phyloP scores from a whole-genome alignment of 257 asterid species.

The Mentha longifolia region DNA sequence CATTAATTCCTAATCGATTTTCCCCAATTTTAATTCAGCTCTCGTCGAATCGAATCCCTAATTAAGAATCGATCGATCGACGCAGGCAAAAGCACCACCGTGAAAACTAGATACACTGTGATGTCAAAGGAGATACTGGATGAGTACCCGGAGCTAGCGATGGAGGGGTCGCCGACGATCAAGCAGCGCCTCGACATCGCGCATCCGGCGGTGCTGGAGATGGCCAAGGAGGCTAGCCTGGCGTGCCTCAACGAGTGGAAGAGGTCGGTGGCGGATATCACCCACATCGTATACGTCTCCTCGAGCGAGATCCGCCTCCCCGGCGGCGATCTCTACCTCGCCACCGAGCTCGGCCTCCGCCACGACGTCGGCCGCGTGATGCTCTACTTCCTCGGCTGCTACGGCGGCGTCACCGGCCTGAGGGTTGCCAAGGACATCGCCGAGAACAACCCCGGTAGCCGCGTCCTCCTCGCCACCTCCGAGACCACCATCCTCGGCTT shows the following conservation, averaged over 20 bases:
- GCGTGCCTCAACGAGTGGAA: constrained; percentile 79
- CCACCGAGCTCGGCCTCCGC: constrained; percentile 65
- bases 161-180: constrained; percentile 86
- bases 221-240: constrained; percentile 83
- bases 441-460: constrained; percentile 88
- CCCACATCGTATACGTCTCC: constrained; percentile 85
- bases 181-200: constrained; percentile 81
- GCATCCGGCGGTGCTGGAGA: constrained; percentile 74
- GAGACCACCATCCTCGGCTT: constrained; percentile 92
- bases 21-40: not conserved
- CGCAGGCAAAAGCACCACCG: constrained; percentile 91
- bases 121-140: constrained; percentile 78
- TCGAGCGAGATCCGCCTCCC: constrained; percentile 91
- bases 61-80: no score
- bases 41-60: not conserved
- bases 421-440: constrained; percentile 94
- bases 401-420: constrained; percentile 93
- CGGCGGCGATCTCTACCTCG: constrained; percentile 91
- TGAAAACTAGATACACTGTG: constrained; percentile 85
- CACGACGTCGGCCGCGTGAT: constrained; percentile 77
- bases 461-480: constrained; percentile 77
- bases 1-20: no score
- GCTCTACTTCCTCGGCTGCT: constrained; percentile 92
- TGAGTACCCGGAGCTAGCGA: constrained; percentile 78
- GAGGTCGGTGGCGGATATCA: constrained; percentile 65